phyloP scores from a whole-genome alignment of 129 eudicot species.

The Tanacetum coccineum region DNA sequence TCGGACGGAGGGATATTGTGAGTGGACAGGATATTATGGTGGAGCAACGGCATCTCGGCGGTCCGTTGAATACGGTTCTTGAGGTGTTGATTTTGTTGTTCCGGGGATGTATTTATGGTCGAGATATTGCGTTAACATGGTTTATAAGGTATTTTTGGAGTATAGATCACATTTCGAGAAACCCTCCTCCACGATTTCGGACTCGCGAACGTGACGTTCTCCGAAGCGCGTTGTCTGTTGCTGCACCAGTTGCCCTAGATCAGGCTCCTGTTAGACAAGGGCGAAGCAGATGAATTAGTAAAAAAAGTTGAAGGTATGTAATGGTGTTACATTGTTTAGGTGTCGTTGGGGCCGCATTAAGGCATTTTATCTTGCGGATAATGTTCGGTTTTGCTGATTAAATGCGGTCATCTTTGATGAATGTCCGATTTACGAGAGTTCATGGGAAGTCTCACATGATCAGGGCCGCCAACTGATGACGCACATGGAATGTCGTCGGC shows the following conservation, averaged over 20 bases:
- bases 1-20: too few species aligned
- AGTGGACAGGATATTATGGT: conserved; percentile 24
- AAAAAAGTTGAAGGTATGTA: background rate
- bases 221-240: background rate
- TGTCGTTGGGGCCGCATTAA: background rate
- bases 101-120: conserved; percentile 50
- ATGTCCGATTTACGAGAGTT: conserved; percentile 13
- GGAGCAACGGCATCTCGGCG: conserved; percentile 26
- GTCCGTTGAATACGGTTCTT: conserved; percentile 28
- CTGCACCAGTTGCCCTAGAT: conserved; percentile 9
- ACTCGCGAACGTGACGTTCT: background rate
- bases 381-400: conserved; percentile 25
- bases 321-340: conserved; percentile 4
- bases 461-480: too few species aligned
- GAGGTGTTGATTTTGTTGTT: conserved; percentile 40
- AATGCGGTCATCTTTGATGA: conserved; percentile 8
- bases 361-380: conserved; percentile 23
- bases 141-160: conserved; percentile 40
- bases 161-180: conserved; percentile 19
- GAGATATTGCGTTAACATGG: conserved; percentile 55
- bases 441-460: conserved; percentile 15
- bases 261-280: conserved; percentile 17
- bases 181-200: too few species aligned
- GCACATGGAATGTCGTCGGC: too few species aligned
- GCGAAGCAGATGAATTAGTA: conserved; percentile 24